Evolutionary conservation across 1,284 basidiomycete species (phyloP).

Genomic region (Pterula multifida): DNA sequence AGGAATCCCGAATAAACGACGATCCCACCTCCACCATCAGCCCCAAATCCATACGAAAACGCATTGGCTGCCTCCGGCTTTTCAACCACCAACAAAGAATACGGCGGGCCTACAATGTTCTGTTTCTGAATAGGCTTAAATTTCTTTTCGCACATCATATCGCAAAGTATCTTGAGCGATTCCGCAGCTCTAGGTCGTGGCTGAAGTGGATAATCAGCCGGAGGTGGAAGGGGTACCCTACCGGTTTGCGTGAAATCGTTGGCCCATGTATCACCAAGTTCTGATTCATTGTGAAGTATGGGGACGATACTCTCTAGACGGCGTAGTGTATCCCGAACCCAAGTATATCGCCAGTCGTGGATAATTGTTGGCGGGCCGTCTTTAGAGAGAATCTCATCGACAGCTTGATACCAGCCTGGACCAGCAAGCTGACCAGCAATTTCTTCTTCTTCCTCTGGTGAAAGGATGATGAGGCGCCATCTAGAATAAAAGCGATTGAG

Average conservation of each 20-base stretch:
- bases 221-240: constrained; percentile 42
- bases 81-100: constrained; percentile 76
- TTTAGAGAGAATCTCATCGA: constrained; percentile 64
- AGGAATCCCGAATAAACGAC: constrained; percentile 85
- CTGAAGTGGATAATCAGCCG: constrained; percentile 55
- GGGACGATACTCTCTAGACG: constrained; percentile 62
- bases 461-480: constrained; percentile 78
- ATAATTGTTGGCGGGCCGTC: constrained; percentile 55
- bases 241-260: constrained; percentile 19
- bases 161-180: constrained; percentile 42
- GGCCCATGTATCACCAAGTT: constrained; percentile 20
- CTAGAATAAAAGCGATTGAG: too few species aligned
- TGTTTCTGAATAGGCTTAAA: constrained; percentile 32
- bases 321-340: constrained; percentile 70
- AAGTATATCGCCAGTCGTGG: constrained; percentile 77
- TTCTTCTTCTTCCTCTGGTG: constrained; percentile 82
- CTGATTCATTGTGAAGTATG: constrained; percentile 43
- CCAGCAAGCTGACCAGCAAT: constrained; percentile 71
- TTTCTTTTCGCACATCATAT: constrained; percentile 31
- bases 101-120: constrained; percentile 68
- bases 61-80: constrained; percentile 71
- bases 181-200: constrained; percentile 64
- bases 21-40: constrained; percentile 78
- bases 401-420: constrained; percentile 74
- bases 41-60: constrained; percentile 87